Base-by-base conservation (phyloP, 2,329 filamentous ascomycete species). In the Metarhizium anisopliae region DNA sequence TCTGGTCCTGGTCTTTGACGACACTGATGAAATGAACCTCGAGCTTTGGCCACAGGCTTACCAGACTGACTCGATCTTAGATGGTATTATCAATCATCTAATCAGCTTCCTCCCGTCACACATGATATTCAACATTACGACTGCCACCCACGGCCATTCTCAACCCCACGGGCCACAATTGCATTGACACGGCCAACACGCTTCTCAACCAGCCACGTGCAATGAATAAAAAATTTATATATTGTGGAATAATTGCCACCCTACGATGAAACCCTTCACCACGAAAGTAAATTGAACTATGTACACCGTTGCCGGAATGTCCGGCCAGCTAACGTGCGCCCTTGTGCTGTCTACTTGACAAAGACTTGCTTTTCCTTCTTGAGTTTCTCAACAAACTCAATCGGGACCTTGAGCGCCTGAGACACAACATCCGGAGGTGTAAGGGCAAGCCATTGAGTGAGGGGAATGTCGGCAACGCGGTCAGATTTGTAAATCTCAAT, bases 401-500 rank as follows among this genome's bases (percentile, higher is more conserved):
- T 63, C 0, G 80, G 77, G 14, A 86, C 76, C 62, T 84, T 84
- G 14, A 86, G 71, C 2, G 77, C 76, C 66, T 81, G 76, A 0
- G 82, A 79, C 16, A 86, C 83, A 52, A 86, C 76, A 51, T 83
- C 79, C 0, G 79, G 72, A 0, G 85, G 85, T 0, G 85, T 87
- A 52, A 87, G 70, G 1, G 84, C 85, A 43, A 89, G 72, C 85
- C 85, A 89, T 66, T 89, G 85, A 0, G 80, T 83, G 47, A 88
- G 67, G 0, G 81, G 78, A 59, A 89, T 84, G 63, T 89, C 85
- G 0, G 79, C 81, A 1, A 88, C 83, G 2, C 79, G 77, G 59
- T 87, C 83, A 47, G 78, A 81, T 70, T 85, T 86, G 74, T 86
- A 88, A 18, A 88, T 79, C 66, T 88, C 85, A 35, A 88, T 79